Base-by-base conservation (phyloP, 345 rosid species). In the Erodium maritimum region DNA sequence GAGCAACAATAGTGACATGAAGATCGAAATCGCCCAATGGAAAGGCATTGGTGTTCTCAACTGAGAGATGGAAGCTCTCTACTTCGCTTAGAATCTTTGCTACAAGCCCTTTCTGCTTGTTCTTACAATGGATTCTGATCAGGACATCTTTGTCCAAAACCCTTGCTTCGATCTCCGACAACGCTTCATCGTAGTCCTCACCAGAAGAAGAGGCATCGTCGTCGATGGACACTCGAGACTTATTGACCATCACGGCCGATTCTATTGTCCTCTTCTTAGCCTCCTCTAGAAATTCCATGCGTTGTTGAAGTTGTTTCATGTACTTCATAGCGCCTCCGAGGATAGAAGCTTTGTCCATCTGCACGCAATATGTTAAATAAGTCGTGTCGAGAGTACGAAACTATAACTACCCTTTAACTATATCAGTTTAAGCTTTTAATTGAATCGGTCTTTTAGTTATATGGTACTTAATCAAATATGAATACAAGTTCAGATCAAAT, bases 151-250 rank as follows among this genome's bases (percentile, higher is more conserved):
- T 71, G 29, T 75, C 88, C 0, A 79, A 78, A 29, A 70, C 73
- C 59, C 77, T 76, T 0, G 85, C 90, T 72, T 88, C 88, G n/a
- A 88, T 79, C 69, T 85, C 86, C 0, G 93, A 93, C 19, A 88
- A 74, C 0, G 69, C 60, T 2, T 61, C 54, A 24, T 77, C 80
- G 1, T 62, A 75, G 22, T 62, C 60, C 22, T 73, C 84, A 24
- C 77, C 78, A 8, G 71, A 71, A 1, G 73, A 68, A 52, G 79
- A 76, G 6, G 71, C 68, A n/a, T 79, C 79, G 7, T 29, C n/a
- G n/a, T n/a, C n/a, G n/a, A n/a, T n/a, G n/a, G n/a, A n/a, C n/a
- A n/a, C n/a, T n/a, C n/a, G n/a, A n/a, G 37, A 29, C 37, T 29
- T 29, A 11, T 29, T 3, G 37, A 79, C 78, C 0, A 78, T 60